A percentile compares a stretch with the other conserved stretches of the same genome.
phyloP scores from a whole-genome alignment of 2,329 filamentous ascomycete species.

The Penicillium janthinellum region DNA sequence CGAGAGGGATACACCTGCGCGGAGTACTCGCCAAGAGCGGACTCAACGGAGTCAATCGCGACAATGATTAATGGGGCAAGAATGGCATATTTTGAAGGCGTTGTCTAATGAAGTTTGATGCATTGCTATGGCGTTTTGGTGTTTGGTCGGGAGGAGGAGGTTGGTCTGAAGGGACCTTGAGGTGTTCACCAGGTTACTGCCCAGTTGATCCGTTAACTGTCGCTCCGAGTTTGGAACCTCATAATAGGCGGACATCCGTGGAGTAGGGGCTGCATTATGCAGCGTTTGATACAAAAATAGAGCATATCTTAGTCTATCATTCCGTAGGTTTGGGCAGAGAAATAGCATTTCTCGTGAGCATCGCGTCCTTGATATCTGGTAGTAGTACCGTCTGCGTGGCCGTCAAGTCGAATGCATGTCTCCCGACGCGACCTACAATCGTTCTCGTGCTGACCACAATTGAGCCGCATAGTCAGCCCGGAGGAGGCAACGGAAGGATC shows the following conservation, averaged over 20 bases:
- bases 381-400: too few species aligned
- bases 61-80: constrained; percentile 11
- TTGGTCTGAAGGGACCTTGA: background rate
- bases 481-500: too few species aligned
- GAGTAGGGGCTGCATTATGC: background rate
- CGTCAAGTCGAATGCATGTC: too few species aligned
- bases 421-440: too few species aligned
- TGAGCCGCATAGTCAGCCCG: too few species aligned
- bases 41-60: constrained; percentile 25
- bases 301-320: background rate
- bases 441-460: too few species aligned
- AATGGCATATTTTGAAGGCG: background rate
- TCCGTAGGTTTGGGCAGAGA: background rate
- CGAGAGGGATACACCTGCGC: constrained; percentile 29
- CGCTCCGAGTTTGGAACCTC: background rate
- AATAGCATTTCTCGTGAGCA: background rate
- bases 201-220: background rate
- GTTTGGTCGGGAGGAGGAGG: background rate
- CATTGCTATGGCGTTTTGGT: constrained; percentile 6
- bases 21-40: constrained; percentile 22
- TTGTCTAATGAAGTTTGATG: background rate
- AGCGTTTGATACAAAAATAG: background rate
- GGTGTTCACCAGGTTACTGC: too few species aligned
- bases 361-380: too few species aligned
- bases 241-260: background rate